Conservation (phyloP, 805 yeast species). For the Wickerhamomyces sydowiorum region DNA sequence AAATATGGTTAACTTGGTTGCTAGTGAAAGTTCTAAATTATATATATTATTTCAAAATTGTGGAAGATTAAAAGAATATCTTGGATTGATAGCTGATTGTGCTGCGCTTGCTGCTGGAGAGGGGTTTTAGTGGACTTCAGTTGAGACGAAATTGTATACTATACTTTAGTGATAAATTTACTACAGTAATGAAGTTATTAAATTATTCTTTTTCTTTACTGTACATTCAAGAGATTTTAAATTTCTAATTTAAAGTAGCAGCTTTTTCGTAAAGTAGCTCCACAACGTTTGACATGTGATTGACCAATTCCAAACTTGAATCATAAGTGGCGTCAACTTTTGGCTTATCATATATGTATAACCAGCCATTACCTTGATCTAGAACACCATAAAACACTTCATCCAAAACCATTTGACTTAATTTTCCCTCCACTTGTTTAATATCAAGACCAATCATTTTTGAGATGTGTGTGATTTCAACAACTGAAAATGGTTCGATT, state of each 20-base stretch:
- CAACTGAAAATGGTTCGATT: conserved; percentile 93
- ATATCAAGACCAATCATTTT: conserved; percentile 81
- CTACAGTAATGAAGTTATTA: neutral
- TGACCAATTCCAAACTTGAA: conserved; percentile 79
- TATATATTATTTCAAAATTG: conserved; percentile 55
- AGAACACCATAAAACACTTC: conserved; percentile 92
- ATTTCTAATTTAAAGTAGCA: conserved; percentile 58
- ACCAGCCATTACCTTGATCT: conserved; percentile 98
- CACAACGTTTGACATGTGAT: conserved; percentile 81
- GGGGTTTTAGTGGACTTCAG: conserved; percentile 21
- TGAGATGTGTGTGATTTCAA: conserved; percentile 88
- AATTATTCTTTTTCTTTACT: neutral
- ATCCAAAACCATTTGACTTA: conserved; percentile 95
- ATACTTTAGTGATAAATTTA: neutral
- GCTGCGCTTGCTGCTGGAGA: conserved; percentile 49
- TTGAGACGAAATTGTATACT: no score
- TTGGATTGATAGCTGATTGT: conserved; percentile 47
- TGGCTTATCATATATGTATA: conserved; percentile 86
- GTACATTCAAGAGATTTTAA: neutral
- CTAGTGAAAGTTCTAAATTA: conserved; percentile 58
- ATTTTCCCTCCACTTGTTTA: conserved; percentile 87
- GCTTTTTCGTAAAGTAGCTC: conserved; percentile 94
- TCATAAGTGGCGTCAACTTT: conserved; percentile 84
- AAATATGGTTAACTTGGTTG: conserved; percentile 54
- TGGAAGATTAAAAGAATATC: conserved; percentile 50